phyloP scores from a whole-genome alignment of 169 alveolate species.

The Eimeria acervulina region DNA sequence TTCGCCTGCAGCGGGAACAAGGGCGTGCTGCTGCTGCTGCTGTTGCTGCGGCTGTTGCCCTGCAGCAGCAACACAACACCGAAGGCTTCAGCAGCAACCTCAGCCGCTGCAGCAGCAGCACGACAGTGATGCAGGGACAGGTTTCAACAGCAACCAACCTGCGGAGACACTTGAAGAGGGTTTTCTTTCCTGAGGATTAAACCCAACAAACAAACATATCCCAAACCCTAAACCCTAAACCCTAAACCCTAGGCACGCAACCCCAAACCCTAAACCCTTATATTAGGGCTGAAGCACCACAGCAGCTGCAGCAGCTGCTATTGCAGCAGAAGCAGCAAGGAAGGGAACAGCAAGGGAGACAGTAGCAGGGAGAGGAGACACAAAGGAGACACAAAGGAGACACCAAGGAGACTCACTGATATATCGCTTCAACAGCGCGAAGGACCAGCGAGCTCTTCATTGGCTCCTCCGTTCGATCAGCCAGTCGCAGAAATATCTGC shows the following conservation, averaged over 20 bases:
- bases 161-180: background rate
- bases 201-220: background rate
- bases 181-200: background rate
- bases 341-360: no score
- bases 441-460: background rate
- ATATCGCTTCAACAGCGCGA: background rate
- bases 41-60: background rate
- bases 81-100: background rate
- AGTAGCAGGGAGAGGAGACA: background rate
- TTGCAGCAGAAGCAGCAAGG: background rate
- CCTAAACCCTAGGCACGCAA: background rate
- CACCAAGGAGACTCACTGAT: background rate
- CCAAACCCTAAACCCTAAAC: background rate
- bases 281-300: background rate
- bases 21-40: slow-evolving; percentile 28
- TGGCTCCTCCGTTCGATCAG: slow-evolving; percentile 26
- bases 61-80: slow-evolving; percentile 12
- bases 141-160: background rate
- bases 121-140: background rate
- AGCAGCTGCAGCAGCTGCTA: background rate
- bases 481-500: slow-evolving; percentile 13
- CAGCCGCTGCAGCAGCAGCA: slow-evolving; percentile 4
- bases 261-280: no score
- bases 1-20: slow-evolving; percentile 28
- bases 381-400: no score